Conservation (phyloP, 2,329 filamentous ascomycete genomes). For the Tolypocladium endophyticum region DNA sequence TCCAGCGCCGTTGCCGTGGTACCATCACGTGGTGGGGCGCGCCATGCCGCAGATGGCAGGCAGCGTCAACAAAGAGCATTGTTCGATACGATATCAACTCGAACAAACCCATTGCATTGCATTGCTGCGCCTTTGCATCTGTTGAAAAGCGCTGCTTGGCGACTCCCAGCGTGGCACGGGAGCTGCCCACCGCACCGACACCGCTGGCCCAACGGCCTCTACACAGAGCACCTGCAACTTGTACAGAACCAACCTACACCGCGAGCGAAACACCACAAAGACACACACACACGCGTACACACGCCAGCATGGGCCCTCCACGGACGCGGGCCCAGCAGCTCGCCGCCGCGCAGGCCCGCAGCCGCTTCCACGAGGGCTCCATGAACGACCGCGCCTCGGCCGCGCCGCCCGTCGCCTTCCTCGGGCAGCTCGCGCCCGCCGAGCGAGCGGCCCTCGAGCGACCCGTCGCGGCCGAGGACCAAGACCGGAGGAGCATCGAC, state of each 20-base stretch:
- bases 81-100: neutral
- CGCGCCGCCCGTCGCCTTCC: conserved; percentile 58
- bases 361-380: conserved; percentile 67
- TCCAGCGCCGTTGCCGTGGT: conserved; percentile 17
- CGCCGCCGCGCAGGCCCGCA: conserved; percentile 17
- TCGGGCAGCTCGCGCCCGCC: conserved; percentile 26
- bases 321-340: conserved; percentile 19
- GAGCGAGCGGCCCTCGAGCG: conserved; percentile 20
- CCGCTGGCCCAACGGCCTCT: neutral
- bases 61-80: neutral
- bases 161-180: neutral
- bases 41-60: neutral
- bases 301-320: conserved; percentile 15
- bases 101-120: neutral
- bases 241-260: neutral
- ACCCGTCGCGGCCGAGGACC: conserved; percentile 6
- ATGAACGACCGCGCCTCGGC: conserved; percentile 75
- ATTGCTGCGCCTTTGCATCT: neutral
- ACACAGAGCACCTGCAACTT: no score
- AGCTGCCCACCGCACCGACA: neutral
- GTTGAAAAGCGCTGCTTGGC: neutral
- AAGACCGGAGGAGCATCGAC: neutral
- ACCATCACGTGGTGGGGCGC: conserved; percentile 17
- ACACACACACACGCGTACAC: no score
- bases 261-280: neutral